These are phyloP conservation scores for Podospora anserina DNA, from an alignment of 495 filamentous ascomycete species.

Conservation along the genomic window DNA sequence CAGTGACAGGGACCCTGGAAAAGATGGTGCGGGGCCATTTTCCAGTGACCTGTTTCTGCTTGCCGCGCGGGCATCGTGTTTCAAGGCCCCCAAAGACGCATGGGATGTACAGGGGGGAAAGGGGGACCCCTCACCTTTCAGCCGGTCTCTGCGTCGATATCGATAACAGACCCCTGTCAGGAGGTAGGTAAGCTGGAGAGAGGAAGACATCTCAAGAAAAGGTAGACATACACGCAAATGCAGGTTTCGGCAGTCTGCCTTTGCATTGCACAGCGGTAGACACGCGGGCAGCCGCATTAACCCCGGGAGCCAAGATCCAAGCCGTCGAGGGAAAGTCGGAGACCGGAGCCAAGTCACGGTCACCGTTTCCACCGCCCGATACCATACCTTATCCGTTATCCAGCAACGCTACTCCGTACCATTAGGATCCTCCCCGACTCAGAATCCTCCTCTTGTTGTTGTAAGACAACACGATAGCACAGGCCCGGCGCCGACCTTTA, in stretches of 20 bases:
- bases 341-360: background rate
- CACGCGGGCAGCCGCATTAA: background rate
- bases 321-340: background rate
- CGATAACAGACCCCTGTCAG: background rate
- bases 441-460: background rate
- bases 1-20: background rate
- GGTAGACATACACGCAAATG: background rate
- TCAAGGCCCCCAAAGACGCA: constrained; percentile 2
- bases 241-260: background rate
- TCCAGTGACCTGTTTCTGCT: background rate
- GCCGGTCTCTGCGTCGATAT: too few relatives aligned
- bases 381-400: too few relatives aligned
- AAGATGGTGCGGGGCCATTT: background rate
- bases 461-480: background rate
- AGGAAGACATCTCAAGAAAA: background rate
- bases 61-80: constrained; percentile 9
- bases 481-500: constrained; percentile 4
- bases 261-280: background rate
- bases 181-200: background rate
- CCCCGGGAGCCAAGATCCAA: background rate
- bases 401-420: too few relatives aligned
- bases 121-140: background rate
- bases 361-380: too few relatives aligned
- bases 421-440: background rate
- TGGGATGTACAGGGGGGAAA: background rate